Base-by-base conservation (phyloP, 106 monocot species). In the Apostasia ramifera region DNA sequence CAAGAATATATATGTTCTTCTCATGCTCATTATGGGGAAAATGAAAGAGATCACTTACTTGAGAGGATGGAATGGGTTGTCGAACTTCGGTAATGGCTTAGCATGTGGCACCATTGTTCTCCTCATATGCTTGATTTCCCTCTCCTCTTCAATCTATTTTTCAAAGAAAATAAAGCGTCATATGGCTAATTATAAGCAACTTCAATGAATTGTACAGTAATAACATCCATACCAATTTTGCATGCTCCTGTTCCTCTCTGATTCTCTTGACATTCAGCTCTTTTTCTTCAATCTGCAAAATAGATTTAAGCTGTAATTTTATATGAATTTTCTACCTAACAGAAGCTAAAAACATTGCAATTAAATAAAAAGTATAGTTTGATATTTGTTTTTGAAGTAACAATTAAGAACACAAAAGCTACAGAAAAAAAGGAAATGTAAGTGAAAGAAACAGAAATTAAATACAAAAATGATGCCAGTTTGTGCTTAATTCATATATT, bases 21-120 rank as follows among this genome's bases (percentile, higher is more conserved):
- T 40, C 9, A 13, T 11, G 13, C 11, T 15, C 40, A 1, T 26
- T 44, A 14, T 55, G 63, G 2, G 47, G 13, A 46, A 46, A 54
- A 43, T 15, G 26, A 59, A 14, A 8, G 45, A 26, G 39, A 39
- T 50, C 69, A 42, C 88, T 77, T 37, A 98, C 97, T 80, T 98
- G 51, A 85, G 93, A 1, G 93, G 90, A 12, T 77, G 71, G 55
- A 98, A 93, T 26, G 98, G 93, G 57, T 87, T 83, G 62, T 66
- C 76, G 39, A 98, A 93, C 26, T 78, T 90, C 5, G 98, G 93
- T 57, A 88, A 37, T 5, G 98, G 90, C 47, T 85, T 87, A 44
- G 98, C 87, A 63, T 85, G 89, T 47, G 98, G 93, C 10, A 93
- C 83, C 93, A 98, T 93, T 37, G 82, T 83, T 55, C 82, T 85